Conservation (phyloP, 257 asterid genomes). For the Lycium barbarum region DNA sequence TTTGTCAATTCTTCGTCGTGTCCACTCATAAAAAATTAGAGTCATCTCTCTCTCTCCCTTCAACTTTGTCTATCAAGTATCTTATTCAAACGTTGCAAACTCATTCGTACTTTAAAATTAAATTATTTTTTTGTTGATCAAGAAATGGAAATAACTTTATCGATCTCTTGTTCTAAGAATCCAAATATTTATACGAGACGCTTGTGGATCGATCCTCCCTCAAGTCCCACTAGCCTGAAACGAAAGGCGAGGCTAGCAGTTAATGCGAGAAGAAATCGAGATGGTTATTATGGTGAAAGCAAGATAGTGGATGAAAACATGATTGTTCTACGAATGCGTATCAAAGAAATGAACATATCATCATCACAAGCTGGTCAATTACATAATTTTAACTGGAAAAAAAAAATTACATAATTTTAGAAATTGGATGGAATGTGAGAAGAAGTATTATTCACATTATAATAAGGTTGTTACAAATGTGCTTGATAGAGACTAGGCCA, state of each 20-base stretch:
- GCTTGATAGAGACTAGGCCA: constrained; percentile 67
- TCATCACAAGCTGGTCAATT: constrained; percentile 33
- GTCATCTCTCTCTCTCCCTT: too few species aligned
- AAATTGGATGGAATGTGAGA: constrained; percentile 67
- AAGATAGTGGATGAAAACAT: constrained; percentile 51
- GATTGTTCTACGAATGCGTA: constrained; percentile 61
- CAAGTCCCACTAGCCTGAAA: not conserved
- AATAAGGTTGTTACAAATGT: constrained; percentile 53
- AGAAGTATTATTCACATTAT: constrained; percentile 43
- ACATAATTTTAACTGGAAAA: too few species aligned
- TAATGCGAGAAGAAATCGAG: constrained; percentile 33
- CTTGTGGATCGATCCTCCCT: not conserved
- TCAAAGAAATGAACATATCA: constrained; percentile 54
- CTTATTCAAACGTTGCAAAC: too few species aligned
- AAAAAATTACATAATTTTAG: too few species aligned
- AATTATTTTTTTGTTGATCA: too few species aligned
- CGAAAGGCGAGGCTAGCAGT: constrained; percentile 1
- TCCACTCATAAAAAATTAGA: too few species aligned
- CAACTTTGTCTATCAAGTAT: too few species aligned
- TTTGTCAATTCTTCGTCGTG: too few species aligned
- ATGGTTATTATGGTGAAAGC: constrained; percentile 24
- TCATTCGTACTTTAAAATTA: too few species aligned
- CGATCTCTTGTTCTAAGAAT: not conserved
- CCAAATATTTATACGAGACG: not conserved
- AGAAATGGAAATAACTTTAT: not conserved